These are phyloP conservation scores for Blakeslea trispora DNA, from an alignment of 371 early-diverging fungal species.

Conservation along the genomic window DNA sequence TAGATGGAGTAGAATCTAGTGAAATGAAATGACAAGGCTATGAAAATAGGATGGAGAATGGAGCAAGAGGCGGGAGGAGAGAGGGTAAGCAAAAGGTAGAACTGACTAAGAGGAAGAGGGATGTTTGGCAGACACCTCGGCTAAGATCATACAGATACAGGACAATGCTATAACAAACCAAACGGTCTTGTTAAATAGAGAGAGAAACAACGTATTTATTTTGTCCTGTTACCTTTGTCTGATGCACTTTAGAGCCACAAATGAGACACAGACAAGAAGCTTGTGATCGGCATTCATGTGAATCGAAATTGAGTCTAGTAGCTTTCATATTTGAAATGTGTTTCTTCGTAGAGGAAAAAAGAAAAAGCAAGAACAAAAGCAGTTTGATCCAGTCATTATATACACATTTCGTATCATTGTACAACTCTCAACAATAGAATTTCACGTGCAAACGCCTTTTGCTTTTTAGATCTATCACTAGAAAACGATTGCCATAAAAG, in stretches of 20 bases:
- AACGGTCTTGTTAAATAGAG: no score
- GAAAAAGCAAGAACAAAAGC: not conserved
- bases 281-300: no score
- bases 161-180: slow-evolving; percentile 24
- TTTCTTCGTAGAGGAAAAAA: not conserved
- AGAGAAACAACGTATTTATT: no score
- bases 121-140: no score
- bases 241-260: slow-evolving; percentile 34
- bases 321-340: not conserved
- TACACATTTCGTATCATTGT: no score
- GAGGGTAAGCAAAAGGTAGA: no score
- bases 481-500: not conserved
- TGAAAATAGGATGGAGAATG: not conserved
- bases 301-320: not conserved
- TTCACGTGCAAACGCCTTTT: no score
- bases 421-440: no score
- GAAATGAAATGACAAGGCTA: not conserved
- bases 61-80: not conserved
- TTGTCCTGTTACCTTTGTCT: slow-evolving; percentile 26
- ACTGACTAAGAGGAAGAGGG: no score
- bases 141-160: slow-evolving; percentile 16
- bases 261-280: slow-evolving; percentile 19
- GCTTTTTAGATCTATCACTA: not conserved
- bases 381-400: no score
- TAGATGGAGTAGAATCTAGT: not conserved